phyloP scores from a whole-genome alignment of 2,329 filamentous ascomycete species.

The Xylaria sp. region DNA sequence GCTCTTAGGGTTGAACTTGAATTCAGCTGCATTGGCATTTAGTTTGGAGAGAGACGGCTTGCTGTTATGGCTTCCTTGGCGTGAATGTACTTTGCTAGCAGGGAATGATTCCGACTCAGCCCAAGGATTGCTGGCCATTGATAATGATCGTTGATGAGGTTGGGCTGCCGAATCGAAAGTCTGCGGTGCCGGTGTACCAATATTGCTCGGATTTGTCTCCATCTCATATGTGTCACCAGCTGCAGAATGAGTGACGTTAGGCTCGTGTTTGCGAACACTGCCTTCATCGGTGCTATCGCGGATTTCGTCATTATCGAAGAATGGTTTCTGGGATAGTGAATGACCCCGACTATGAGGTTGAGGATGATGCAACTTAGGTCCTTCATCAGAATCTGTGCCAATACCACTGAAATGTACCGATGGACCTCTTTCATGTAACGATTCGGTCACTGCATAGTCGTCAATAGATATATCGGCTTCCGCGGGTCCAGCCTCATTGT shows the following conservation, averaged over 20 bases:
- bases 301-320: slow-evolving; percentile 59
- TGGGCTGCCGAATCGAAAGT: slow-evolving; percentile 54
- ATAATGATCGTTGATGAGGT: slow-evolving; percentile 60
- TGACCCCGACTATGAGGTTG: slow-evolving; percentile 76
- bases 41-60: slow-evolving; percentile 77
- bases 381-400: slow-evolving; percentile 58
- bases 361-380: slow-evolving; percentile 70
- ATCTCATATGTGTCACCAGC: slow-evolving; percentile 67
- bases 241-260: slow-evolving; percentile 47
- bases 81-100: slow-evolving; percentile 45
- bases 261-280: slow-evolving; percentile 46
- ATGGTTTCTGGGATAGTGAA: slow-evolving; percentile 71
- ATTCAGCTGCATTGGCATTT: slow-evolving; percentile 88
- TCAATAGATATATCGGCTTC: slow-evolving; percentile 36
- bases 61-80: slow-evolving; percentile 64
- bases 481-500: slow-evolving; percentile 50
- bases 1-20: slow-evolving; percentile 72
- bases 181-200: slow-evolving; percentile 68
- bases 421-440: slow-evolving; percentile 49
- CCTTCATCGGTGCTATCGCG: slow-evolving; percentile 47
- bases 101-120: slow-evolving; percentile 54
- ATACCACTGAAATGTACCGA: slow-evolving; percentile 59
- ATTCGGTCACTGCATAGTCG: slow-evolving; percentile 29
- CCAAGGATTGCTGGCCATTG: slow-evolving; percentile 68
- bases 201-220: slow-evolving; percentile 75